Evolutionary conservation across 768 basidiomycete species (phyloP).

Genomic region (Leccinum truebloodii): DNA sequence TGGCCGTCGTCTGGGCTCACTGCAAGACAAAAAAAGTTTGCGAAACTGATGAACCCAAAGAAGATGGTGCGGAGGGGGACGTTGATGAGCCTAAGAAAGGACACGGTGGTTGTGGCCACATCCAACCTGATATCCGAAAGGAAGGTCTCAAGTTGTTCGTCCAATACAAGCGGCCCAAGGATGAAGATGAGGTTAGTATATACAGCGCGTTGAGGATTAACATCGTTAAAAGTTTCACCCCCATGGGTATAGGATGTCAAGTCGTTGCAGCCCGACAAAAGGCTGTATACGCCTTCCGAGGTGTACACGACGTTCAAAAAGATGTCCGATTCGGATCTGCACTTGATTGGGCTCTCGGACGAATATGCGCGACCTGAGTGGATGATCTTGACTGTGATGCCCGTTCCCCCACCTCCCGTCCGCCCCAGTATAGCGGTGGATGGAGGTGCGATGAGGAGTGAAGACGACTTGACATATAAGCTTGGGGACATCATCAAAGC

Average conservation of each 20-base stretch:
- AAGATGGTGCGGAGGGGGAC: slow-evolving; percentile 70
- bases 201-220: slow-evolving; percentile 2
- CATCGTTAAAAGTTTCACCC: slow-evolving; percentile 13
- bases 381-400: slow-evolving; percentile 99
- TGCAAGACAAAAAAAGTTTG: slow-evolving; percentile 90
- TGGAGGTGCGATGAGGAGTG: slow-evolving; percentile 93
- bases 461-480: slow-evolving; percentile 99
- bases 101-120: slow-evolving; percentile 96
- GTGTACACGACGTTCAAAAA: slow-evolving; percentile 96
- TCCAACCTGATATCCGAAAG: slow-evolving; percentile 87
- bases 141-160: slow-evolving; percentile 94
- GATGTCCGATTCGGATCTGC: slow-evolving; percentile 87
- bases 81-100: slow-evolving; percentile 79
- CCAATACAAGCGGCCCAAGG: slow-evolving; percentile 92
- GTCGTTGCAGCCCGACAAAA: slow-evolving; percentile 78
- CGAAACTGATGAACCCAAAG: slow-evolving; percentile 86
- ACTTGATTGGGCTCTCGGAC: slow-evolving; percentile 88
- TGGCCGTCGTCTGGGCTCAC: slow-evolving; percentile 82
- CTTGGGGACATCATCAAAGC: slow-evolving; percentile 96
- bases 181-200: slow-evolving; percentile 87
- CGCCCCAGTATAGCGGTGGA: slow-evolving; percentile 98
- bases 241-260: slow-evolving; percentile 63
- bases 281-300: slow-evolving; percentile 80
- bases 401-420: slow-evolving; percentile 97
- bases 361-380: slow-evolving; percentile 97